Conservation (phyloP, 306 rosid genomes). For the Carpinus fangiana region DNA sequence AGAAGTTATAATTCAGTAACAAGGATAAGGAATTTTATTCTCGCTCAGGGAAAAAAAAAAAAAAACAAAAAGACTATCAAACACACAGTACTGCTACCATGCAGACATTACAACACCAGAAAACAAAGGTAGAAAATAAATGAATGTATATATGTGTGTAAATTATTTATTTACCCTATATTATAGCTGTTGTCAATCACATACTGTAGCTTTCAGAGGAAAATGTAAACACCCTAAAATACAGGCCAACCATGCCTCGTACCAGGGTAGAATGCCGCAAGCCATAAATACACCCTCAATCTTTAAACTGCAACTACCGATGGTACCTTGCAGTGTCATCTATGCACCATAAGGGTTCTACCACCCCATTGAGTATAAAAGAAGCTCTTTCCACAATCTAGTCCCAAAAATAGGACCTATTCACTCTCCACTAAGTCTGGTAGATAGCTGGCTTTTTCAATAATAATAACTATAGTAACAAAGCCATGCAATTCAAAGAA, state of each 20-base stretch:
- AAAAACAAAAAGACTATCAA: neutral
- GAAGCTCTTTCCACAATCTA: neutral
- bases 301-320: neutral
- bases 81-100: neutral
- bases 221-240: neutral
- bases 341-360: neutral
- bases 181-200: neutral
- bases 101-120: neutral
- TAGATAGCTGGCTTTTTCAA: neutral
- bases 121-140: neutral
- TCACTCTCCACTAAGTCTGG: too few species aligned
- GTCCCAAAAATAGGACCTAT: neutral
- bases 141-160: neutral
- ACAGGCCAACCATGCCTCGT: neutral
- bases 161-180: neutral
- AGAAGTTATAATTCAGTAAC: constrained; percentile 18
- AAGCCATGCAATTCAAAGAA: neutral
- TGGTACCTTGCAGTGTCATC: neutral
- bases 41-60: constrained; percentile 1
- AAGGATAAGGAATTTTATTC: constrained; percentile 15
- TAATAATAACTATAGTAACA: constrained; percentile 3
- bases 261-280: neutral
- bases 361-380: neutral
- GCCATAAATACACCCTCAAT: neutral
- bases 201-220: neutral